Conservation (phyloP, 768 basidiomycete species). For the Dacryopinax spathularia region DNA sequence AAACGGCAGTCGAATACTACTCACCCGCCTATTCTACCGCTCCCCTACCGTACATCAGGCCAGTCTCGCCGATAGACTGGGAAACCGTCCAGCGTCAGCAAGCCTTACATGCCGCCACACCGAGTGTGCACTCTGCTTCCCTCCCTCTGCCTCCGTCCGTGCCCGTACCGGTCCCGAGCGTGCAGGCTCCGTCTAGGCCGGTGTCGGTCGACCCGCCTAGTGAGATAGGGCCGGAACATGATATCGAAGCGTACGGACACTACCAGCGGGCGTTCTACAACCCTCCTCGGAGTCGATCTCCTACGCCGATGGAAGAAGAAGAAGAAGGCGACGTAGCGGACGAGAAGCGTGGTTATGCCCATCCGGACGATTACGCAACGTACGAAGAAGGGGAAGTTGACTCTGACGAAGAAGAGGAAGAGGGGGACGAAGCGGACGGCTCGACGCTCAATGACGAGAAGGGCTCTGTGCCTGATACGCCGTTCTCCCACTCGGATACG, state of each 20-base stretch:
- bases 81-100: background rate
- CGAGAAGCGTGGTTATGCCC: background rate
- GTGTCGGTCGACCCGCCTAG: background rate
- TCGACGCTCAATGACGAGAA: background rate
- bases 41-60: background rate
- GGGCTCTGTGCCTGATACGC: background rate
- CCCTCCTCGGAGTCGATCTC: background rate
- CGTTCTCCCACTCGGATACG: slow-evolving; percentile 24
- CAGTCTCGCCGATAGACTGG: background rate
- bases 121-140: too few relatives aligned
- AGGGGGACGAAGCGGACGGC: background rate
- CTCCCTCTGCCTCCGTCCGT: too few relatives aligned
- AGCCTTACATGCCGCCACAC: background rate
- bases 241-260: background rate
- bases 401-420: too few relatives aligned
- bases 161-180: background rate
- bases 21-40: background rate
- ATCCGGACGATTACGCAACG: too few relatives aligned
- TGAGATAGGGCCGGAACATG: background rate
- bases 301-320: background rate
- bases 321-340: background rate
- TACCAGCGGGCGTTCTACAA: background rate
- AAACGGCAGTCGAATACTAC: background rate
- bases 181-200: background rate
- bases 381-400: background rate